Evolutionary conservation across 2,329 filamentous ascomycete species (phyloP), one percentile per base, ranked within the genome.

Genomic region (Huntiella bhutanensis): DNA sequence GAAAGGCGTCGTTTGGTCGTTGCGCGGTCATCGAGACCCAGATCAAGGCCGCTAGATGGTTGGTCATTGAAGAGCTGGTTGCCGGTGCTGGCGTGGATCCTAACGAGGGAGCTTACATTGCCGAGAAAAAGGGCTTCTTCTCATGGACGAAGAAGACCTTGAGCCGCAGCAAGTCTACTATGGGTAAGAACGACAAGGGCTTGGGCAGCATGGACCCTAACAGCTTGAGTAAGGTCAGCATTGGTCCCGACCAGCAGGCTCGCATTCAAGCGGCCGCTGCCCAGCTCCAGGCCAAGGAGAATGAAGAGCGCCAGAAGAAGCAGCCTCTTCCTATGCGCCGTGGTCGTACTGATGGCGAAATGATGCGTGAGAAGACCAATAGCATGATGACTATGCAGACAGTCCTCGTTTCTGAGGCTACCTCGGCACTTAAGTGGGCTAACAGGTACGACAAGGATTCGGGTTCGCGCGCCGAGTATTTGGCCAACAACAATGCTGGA

Each of bases 341-440:
- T 51, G 69, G 70, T 43, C 69, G 68, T 57, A 73, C 60, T 54
- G 80, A 71, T 59, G 68, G 59, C 54, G 75, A 66, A 53, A 60
- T 61, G 60, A 72, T 62, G 67, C 75, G 60, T 52, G 71, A 65
- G 48, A 94, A 92, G 70, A 95, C 86, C 3, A 87, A 79, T 60
- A 98, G 91, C 53, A 74, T 93, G 47, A 71, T 95, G 56, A 94
- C 86, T 3, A 66, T 96, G 41, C 87, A 94, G 58, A 82, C 86
- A 1, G 73, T 77, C 45, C 80, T 96, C 51, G 70, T 87, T 56
- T 85, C 71, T 45, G 91, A 94, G 59, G 88, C 87, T 13, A 91
- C 82, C 6, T 82, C 86, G 17, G 91, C 91, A 1, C 80, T 98
- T 78, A 93, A 94, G 61, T 98, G 91, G 91, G 85, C 88, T 32